Evolutionary conservation across 2,329 filamentous ascomycete genomes (phyloP).

Genomic region (Leptographium flavum): DNA sequence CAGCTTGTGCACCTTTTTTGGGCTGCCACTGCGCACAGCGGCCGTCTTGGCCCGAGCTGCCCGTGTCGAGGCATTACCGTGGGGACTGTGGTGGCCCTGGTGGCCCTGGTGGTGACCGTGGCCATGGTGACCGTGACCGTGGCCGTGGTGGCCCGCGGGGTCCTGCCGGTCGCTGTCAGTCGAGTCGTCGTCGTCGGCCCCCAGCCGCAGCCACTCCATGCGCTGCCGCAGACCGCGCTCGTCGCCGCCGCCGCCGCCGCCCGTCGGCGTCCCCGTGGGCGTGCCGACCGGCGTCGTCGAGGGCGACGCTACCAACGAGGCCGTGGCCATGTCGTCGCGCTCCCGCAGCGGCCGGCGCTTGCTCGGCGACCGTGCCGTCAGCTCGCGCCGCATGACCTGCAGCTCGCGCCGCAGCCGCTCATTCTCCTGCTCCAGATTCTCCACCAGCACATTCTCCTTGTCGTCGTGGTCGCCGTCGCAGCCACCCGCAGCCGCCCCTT

Average conservation of each 20-base stretch:
- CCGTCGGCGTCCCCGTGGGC: slow-evolving; percentile 1
- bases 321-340: slow-evolving; percentile 28
- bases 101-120: too few relatives aligned
- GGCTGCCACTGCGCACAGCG: slow-evolving; percentile 23
- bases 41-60: slow-evolving; percentile 6
- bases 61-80: slow-evolving; percentile 1
- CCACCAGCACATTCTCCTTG: slow-evolving; percentile 48
- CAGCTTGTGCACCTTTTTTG: slow-evolving; percentile 39
- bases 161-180: too few relatives aligned
- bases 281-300: not conserved
- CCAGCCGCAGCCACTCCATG: slow-evolving; percentile 37
- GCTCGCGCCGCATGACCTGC: slow-evolving; percentile 49
- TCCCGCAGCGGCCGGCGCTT: slow-evolving; percentile 43
- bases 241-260: slow-evolving; percentile 5
- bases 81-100: not conserved
- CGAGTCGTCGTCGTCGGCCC: slow-evolving; percentile 17
- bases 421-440: slow-evolving; percentile 58
- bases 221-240: slow-evolving; percentile 21
- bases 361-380: slow-evolving; percentile 47
- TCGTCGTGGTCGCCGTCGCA: slow-evolving; percentile 33
- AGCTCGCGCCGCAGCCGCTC: slow-evolving; percentile 53
- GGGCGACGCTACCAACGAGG: slow-evolving; percentile 6
- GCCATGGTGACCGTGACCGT: not conserved
- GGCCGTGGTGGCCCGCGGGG: not conserved
- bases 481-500: slow-evolving; percentile 19